Evolutionary conservation across 805 yeast species (phyloP), one percentile per base, ranked within the genome.

Genomic region (Teunomyces gatunensis): DNA sequence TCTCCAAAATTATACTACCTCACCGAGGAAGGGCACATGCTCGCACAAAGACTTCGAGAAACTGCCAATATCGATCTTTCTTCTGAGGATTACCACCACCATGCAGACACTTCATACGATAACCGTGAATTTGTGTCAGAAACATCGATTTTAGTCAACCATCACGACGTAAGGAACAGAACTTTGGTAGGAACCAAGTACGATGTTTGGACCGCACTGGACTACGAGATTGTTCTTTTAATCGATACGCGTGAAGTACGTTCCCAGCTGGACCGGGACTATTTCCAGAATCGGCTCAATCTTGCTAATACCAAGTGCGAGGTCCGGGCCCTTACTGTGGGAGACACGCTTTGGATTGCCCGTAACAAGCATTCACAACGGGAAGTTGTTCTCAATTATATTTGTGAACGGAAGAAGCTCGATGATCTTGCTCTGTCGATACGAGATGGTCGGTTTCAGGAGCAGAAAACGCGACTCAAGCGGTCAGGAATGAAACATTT

Each of bases 321-420:
- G 17, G 78, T 77, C 0, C 64, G 79, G 42, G 71, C 87, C 1
- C 70, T 94, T 25, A 69, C 94, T 0, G 80, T 91, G 2, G 98
- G 99, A 5, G 99, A 94, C 68, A 85, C 85, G 0, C 52, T 86
- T 7, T 94, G 98, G 99, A 74, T 90, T 2, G 99, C 97, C 0
- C 76, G 77, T 47, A 78, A 89, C 57, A 78, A 70, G 45, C 55
- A 50, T 0, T 78, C 87, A 0, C 75, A 78, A 1, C 76, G 77
- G 45, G 84, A 84, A 46, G 89, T 84, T 4, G 85, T 88, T 0
- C 66, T 94, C 13, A 87, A 92, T 61, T 84, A 81, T 51, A 85
- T 94, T n/a, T 77, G 92, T 40, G 99, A 94, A 68, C 74, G 99
- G 33, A 94, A 94, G 65, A 71, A 97, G 47, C 65, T 91, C 39